Evolutionary conservation across 2,329 filamentous ascomycete species (phyloP).

Genomic region (Gyromitra esculenta): DNA sequence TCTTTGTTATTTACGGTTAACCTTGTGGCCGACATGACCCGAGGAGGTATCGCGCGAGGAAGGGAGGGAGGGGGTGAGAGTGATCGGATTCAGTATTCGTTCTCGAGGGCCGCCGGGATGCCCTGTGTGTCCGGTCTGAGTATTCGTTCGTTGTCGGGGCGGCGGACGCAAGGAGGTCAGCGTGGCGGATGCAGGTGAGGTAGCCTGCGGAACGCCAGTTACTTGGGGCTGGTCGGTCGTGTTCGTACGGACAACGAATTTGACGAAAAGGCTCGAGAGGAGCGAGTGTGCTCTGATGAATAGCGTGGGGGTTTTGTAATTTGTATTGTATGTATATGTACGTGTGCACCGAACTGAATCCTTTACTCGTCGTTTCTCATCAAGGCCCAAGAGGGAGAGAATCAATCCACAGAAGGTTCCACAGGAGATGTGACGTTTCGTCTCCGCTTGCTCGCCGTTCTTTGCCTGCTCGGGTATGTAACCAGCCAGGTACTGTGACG

Average conservation of each 20-base stretch:
- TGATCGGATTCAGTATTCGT: constrained; percentile 45
- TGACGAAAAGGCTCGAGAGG: constrained; percentile 44
- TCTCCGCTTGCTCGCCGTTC: constrained; percentile 14
- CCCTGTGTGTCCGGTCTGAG: constrained; percentile 49
- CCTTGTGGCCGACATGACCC: constrained; percentile 51
- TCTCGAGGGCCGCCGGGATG: constrained; percentile 43
- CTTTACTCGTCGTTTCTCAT: constrained; percentile 38
- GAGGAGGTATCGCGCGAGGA: constrained; percentile 48
- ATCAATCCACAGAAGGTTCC: constrained; percentile 21
- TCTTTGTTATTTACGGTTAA: constrained; percentile 51
- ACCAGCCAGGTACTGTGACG: constrained; percentile 32
- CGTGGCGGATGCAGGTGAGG: constrained; percentile 53
- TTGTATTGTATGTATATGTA: constrained; percentile 45
- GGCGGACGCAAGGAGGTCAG: constrained; percentile 53
- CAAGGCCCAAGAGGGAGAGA: background rate
- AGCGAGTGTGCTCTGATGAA: constrained; percentile 40
- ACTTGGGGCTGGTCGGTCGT: constrained; percentile 38
- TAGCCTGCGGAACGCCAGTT: constrained; percentile 49
- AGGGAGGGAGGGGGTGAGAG: background rate
- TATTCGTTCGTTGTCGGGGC: constrained; percentile 48
- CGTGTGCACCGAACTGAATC: constrained; percentile 38
- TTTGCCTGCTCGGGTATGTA: constrained; percentile 28
- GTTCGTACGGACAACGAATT: constrained; percentile 41
- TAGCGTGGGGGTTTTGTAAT: constrained; percentile 49
- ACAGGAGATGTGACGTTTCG: constrained; percentile 27